Percentiles rank a stretch among this genome's conserved stretches.
Conservation (phyloP, 192 early-diverging fungal species). For the Thoreauomyces humboldtii region DNA sequence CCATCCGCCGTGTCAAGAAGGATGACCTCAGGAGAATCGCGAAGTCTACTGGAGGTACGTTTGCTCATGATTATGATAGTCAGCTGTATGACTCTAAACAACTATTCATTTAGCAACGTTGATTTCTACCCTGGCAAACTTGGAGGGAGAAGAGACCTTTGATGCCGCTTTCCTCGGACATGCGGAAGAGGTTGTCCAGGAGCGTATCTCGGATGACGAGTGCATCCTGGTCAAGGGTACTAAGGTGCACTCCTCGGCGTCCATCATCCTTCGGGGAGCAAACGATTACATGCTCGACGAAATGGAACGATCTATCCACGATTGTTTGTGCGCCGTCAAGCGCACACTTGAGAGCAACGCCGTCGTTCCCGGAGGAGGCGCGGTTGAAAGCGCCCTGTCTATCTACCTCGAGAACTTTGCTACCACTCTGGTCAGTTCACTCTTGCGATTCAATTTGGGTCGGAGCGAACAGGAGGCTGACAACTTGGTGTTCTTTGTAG, state of each 20-base stretch:
- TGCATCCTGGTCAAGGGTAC: conserved; percentile 94
- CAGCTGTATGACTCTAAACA: no score
- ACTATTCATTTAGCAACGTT: conserved; percentile 83
- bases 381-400: conserved; percentile 92
- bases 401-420: conserved; percentile 99
- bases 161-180: conserved; percentile 84
- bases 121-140: conserved; percentile 90
- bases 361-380: conserved; percentile 97
- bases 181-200: conserved; percentile 95
- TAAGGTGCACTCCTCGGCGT: conserved; percentile 81
- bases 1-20: conserved; percentile 92
- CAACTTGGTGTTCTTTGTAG: conserved; percentile 48
- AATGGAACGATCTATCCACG: conserved; percentile 98
- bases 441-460: no score
- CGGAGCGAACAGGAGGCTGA: no score
- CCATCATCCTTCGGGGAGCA: conserved; percentile 95
- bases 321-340: conserved; percentile 93
- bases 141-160: conserved; percentile 98
- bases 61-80: no score
- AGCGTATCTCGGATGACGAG: conserved; percentile 97
- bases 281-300: conserved; percentile 99
- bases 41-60: conserved; percentile 91
- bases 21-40: conserved; percentile 98
- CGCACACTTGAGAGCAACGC: conserved; percentile 91
- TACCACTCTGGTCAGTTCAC: conserved; percentile 80